Conservation (phyloP, 495 filamentous ascomycete genomes). For the Trichoderma reesei region DNA sequence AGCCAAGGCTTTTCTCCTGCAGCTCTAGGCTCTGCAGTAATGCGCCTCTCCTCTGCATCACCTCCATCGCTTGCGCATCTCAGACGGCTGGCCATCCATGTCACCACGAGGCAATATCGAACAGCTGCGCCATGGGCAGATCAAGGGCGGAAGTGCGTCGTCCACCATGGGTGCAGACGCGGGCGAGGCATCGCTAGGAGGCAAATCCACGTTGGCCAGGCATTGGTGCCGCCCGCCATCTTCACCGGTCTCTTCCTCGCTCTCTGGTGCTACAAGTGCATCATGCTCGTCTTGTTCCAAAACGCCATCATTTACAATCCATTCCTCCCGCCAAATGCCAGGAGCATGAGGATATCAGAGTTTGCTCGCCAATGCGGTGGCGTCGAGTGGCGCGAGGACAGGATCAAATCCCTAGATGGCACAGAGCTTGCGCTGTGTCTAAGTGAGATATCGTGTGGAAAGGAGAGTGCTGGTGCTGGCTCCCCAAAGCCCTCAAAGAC, state of each 20-base stretch:
- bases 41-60: not conserved
- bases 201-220: slow-evolving; percentile 37
- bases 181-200: not conserved
- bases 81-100: not conserved
- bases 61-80: not conserved
- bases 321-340: slow-evolving; percentile 51
- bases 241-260: slow-evolving; percentile 56
- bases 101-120: not conserved
- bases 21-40: not conserved
- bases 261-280: slow-evolving; percentile 71
- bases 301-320: slow-evolving; percentile 82
- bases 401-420: slow-evolving; percentile 45
- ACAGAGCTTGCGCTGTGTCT: slow-evolving; percentile 50
- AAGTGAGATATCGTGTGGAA: not conserved
- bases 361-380: slow-evolving; percentile 48
- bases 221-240: slow-evolving; percentile 53
- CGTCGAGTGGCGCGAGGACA: slow-evolving; percentile 54
- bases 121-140: not conserved
- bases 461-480: not conserved
- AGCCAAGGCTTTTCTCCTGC: not conserved
- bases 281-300: slow-evolving; percentile 72
- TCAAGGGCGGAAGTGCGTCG: not conserved
- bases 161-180: not conserved
- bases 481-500: not conserved
- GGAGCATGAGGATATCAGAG: slow-evolving; percentile 49